Base-by-base conservation (phyloP, 768 basidiomycete genomes). In the Coprinopsis marcescibilis region DNA sequence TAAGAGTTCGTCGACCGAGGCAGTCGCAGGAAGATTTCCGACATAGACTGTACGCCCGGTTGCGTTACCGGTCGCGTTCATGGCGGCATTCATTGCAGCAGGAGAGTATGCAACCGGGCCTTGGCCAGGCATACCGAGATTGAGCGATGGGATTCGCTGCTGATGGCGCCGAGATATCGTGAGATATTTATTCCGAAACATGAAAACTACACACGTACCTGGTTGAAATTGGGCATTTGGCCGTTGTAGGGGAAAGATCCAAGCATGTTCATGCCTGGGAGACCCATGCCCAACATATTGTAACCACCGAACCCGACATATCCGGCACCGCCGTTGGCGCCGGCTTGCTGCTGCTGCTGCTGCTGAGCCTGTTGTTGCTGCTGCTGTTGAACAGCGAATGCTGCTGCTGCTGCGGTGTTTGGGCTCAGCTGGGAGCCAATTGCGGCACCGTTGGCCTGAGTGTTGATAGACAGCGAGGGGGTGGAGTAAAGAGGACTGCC, bases 1-100 rank as follows among this genome's bases (percentile, higher is more conserved):
- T 58, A 99, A 83, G 12, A 99, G 82, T 63, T 98, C 95, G 64
- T 99, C 96, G 45, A 99, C 94, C 14, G 92, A 93, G 0, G 95
- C 95, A 20, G 90, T 92, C 3, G 89, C 75, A 15, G 96, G 96
- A 32, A 99, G 77, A 68, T 96, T 95, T 52, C 96, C 95, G 45
- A 99, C 85, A 63, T 97, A 99, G 39, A 98, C 94, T 0, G 95
- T 99, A 45, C 95, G 88, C 7, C 87, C 89, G 24, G 81, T 80
- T 19, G 73, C 66, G 27, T 77, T 77, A 3, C 85, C 79, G 0
- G 85, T 81, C 27, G 82, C 82, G 23, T 71, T 76, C 12, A 86
- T 71, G 1, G 83, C 81, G 15, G 88, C 89, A 3, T 77, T 80
- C 35, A 88, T 72, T 1, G 85, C 88, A 3, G 81, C 84, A 15